Conservation (phyloP, 768 basidiomycete genomes). For the Mycena maculata region DNA sequence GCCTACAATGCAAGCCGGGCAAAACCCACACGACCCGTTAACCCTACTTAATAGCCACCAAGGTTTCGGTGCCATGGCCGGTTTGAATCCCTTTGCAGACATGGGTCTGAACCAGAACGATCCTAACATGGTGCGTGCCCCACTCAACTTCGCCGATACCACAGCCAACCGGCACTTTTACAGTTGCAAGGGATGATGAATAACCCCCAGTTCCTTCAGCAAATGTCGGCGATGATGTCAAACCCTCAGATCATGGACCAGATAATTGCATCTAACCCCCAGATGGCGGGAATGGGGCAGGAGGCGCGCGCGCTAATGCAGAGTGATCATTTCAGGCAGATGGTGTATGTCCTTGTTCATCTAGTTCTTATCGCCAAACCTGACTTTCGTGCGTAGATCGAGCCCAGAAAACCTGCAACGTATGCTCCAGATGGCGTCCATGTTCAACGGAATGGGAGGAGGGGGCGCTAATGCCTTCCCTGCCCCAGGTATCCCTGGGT, state of each 20-base stretch:
- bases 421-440: slow-evolving; percentile 80
- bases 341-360: slow-evolving; percentile 65
- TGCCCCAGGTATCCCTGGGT: slow-evolving; percentile 68
- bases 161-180: slow-evolving; percentile 10
- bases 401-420: slow-evolving; percentile 82
- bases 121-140: slow-evolving; percentile 85
- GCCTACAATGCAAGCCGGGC: slow-evolving; percentile 91
- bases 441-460: slow-evolving; percentile 53
- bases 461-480: slow-evolving; percentile 58
- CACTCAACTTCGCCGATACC: not conserved
- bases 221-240: slow-evolving; percentile 89
- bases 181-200: slow-evolving; percentile 90
- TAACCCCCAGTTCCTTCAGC: slow-evolving; percentile 84
- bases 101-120: slow-evolving; percentile 94
- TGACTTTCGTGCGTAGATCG: slow-evolving; percentile 54
- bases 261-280: slow-evolving; percentile 84
- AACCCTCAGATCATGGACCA: slow-evolving; percentile 92
- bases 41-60: slow-evolving; percentile 83
- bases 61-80: slow-evolving; percentile 84
- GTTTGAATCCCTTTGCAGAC: slow-evolving; percentile 91
- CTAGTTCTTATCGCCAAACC: not conserved
- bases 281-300: slow-evolving; percentile 79
- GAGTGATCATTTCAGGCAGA: slow-evolving; percentile 77
- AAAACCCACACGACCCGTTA: slow-evolving; percentile 88
- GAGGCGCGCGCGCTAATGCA: slow-evolving; percentile 85